Percentiles rank a stretch among this genome's conserved stretches.
Evolutionary conservation across 306 rosid species (phyloP).

Genomic region (Quercus wislizeni): DNA sequence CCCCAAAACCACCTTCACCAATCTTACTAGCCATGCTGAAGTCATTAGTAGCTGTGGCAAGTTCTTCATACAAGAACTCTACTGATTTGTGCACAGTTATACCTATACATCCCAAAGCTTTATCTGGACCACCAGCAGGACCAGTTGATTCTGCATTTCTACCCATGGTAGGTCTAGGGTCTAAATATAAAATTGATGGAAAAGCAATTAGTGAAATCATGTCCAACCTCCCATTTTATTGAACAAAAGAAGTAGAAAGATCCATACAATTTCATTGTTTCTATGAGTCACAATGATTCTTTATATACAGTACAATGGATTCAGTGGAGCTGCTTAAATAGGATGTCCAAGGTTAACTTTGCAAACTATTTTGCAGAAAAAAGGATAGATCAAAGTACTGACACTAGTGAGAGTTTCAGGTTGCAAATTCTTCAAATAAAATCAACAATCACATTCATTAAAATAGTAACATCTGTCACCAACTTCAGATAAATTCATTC

Average conservation of each 20-base stretch:
- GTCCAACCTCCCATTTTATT: not conserved
- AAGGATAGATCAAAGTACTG: not conserved
- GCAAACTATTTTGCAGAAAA: not conserved
- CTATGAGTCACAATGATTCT: not conserved
- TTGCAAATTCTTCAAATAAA: not conserved
- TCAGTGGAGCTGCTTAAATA: slow-evolving; percentile 4
- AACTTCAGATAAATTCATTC: not conserved
- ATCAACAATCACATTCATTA: not conserved
- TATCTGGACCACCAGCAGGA: slow-evolving; percentile 13
- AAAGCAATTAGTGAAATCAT: not conserved
- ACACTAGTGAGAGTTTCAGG: not conserved
- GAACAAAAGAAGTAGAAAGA: too few species aligned
- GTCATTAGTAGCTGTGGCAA: slow-evolving; percentile 65
- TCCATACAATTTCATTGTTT: not conserved
- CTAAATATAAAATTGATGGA: slow-evolving; percentile 27
- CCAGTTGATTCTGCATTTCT: slow-evolving; percentile 47
- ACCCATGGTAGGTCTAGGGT: slow-evolving; percentile 30
- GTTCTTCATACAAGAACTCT: slow-evolving; percentile 75
- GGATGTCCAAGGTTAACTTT: not conserved
- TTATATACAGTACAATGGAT: not conserved
- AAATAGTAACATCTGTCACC: not conserved
- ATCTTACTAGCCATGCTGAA: slow-evolving; percentile 70
- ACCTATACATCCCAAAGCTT: slow-evolving; percentile 42
- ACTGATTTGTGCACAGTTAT: slow-evolving; percentile 65
- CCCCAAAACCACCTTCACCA: slow-evolving; percentile 91